Evolutionary conservation across 768 basidiomycete species (phyloP), one percentile per base, ranked within the genome.

Genomic region (Fistulinella prunicolor): DNA sequence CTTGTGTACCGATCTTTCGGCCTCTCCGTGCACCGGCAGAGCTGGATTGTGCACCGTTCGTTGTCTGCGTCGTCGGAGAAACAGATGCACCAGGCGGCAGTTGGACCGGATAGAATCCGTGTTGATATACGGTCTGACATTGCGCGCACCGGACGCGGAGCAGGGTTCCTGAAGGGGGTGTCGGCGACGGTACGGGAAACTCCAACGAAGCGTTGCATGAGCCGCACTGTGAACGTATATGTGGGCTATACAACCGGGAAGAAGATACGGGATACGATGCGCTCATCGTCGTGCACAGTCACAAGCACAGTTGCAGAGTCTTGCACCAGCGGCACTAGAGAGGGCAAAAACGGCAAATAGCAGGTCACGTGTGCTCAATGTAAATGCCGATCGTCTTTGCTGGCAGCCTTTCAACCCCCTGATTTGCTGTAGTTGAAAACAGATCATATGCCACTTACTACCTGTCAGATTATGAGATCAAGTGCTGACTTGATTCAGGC

Each of bases 1-100:
- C 89, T 64, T 94, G 89, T 16, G 91, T 89, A 1, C 91, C 91
- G 53, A 92, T 90, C 74, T 88, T 90, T 50, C 91, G 72, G 9
- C 82, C 78, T 62, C 78, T 84, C 41, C 78, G 64, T 14, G 36
- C 4, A 24, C 32, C 43, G 9, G 38, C 14, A 60, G 36, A 54
- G 30, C 30, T 51, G 45, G 56, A 61, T 50, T 46, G 55, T 20
- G 58, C 45, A 20, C 60, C 60, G 23, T 53, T 62, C 4, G 37
- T 46, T 26, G 58, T 49, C 9, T 61, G 53, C 55, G 53, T 9
- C 32, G 49, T 9, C 13, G 56, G 34, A 10, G 55, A 40, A 46
- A 7, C n/a, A 21, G 55, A 43, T 39, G 58, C 50, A 20, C 60
- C 55, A 24, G 58, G 36, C 12, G 76, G 72, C 1, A 85, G 65